phyloP scores from a whole-genome alignment of 2,329 filamentous ascomycete species.

The Cryphonectria carpinicola region DNA sequence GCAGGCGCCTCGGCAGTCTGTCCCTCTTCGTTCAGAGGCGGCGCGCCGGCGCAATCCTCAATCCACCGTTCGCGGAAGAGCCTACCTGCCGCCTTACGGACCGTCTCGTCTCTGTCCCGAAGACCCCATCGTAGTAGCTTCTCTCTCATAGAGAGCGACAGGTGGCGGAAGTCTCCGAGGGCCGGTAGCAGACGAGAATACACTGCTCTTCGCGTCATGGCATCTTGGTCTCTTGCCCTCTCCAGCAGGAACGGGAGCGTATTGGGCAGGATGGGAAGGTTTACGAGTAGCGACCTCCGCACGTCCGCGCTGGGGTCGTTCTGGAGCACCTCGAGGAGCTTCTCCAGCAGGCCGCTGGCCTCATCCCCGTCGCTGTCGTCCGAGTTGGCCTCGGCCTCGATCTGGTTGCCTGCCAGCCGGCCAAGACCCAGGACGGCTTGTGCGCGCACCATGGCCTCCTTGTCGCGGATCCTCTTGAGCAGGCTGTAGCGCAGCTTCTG shows the following conservation, averaged over 20 bases:
- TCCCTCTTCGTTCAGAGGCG: conserved; percentile 61
- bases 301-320: conserved; percentile 96
- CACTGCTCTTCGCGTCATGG: conserved; percentile 79
- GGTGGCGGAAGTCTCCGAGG: conserved; percentile 89
- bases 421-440: conserved; percentile 93
- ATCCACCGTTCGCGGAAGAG: conserved; percentile 97
- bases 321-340: conserved; percentile 84
- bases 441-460: conserved; percentile 88
- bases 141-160: conserved; percentile 92
- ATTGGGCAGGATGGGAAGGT: conserved; percentile 81
- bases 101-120: conserved; percentile 90
- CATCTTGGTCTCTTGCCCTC: conserved; percentile 85
- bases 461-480: conserved; percentile 86
- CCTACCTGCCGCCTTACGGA: conserved; percentile 86
- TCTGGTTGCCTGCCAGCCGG: conserved; percentile 77
- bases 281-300: conserved; percentile 82
- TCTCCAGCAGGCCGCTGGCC: conserved; percentile 73
- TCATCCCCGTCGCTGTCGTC: conserved; percentile 73
- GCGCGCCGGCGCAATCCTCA: conserved; percentile 81
- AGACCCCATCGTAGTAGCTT: conserved; percentile 95
- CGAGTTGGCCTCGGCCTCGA: conserved; percentile 70
- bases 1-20: conserved; percentile 59
- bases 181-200: conserved; percentile 87
- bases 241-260: conserved; percentile 89
- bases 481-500: conserved; percentile 78